Conservation (phyloP, 1,139 yeast species). For the Oligophagozyma castellii region DNA sequence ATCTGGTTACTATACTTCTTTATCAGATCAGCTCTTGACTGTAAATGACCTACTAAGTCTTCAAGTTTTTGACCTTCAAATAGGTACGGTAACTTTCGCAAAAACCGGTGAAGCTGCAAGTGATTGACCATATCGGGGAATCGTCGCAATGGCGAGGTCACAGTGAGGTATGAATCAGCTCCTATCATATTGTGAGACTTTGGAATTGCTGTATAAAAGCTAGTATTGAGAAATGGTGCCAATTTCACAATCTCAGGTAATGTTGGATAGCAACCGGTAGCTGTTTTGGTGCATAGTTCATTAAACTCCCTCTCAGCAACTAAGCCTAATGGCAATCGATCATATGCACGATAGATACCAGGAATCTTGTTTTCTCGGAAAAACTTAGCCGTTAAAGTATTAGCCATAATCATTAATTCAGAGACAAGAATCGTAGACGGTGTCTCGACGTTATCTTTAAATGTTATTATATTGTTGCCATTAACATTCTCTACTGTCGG, state of each 20-base stretch:
- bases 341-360: constrained; percentile 43
- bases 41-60: constrained; percentile 23
- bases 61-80: constrained; percentile 17
- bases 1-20: constrained; percentile 24
- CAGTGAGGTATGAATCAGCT: constrained; percentile 48
- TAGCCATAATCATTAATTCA: constrained; percentile 72
- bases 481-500: constrained; percentile 7
- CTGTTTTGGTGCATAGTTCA: constrained; percentile 16
- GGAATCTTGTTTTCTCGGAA: constrained; percentile 37
- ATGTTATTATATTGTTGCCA: constrained; percentile 8
- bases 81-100: constrained; percentile 13
- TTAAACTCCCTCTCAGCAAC: constrained; percentile 19
- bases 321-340: constrained; percentile 23
- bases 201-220: constrained; percentile 30
- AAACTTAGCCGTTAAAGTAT: constrained; percentile 44
- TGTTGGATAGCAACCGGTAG: constrained; percentile 14
- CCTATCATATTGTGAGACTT: constrained; percentile 52
- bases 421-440: constrained; percentile 51
- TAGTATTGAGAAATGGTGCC: constrained; percentile 28
- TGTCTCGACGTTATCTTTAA: constrained; percentile 18
- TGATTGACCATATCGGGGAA: constrained; percentile 75
- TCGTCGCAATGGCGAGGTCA: constrained; percentile 83
- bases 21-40: constrained; percentile 25
- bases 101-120: constrained; percentile 43
- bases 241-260: constrained; percentile 27